These are phyloP conservation scores for Flammula alnicola DNA, from an alignment of 1,284 basidiomycete species.

Conservation along the genomic window DNA sequence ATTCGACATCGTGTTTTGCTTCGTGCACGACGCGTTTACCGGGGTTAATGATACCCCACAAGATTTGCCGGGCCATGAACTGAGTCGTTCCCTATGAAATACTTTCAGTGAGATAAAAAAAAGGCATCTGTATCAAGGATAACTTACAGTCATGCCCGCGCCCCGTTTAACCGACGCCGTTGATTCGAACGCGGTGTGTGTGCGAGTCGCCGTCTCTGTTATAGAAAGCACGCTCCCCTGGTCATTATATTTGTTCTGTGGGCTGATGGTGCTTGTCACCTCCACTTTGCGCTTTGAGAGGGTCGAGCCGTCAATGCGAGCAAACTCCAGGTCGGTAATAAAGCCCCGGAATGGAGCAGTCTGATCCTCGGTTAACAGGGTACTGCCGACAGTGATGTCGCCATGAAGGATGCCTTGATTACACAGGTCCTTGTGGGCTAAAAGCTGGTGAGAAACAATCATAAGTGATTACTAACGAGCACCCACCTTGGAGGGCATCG, in stretches of 20 bases:
- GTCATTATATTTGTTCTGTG: no score
- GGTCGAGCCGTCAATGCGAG: no score
- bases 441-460: no score
- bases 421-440: slow-evolving; percentile 1
- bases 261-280: no score
- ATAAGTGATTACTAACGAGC: not conserved
- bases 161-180: not conserved
- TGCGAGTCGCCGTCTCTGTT: not conserved
- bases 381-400: not conserved
- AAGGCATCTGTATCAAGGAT: no score
- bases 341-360: not conserved
- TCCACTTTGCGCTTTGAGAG: no score
- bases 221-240: no score
- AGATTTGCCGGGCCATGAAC: not conserved
- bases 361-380: not conserved
- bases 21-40: not conserved
- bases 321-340: slow-evolving; percentile 1
- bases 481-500: slow-evolving; percentile 1
- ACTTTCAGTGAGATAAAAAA: not conserved
- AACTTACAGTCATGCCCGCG: not conserved
- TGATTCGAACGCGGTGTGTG: not conserved
- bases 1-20: slow-evolving; percentile 4
- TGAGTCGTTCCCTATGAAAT: not conserved
- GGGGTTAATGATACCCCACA: not conserved
- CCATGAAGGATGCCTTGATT: not conserved